These are phyloP conservation scores for Botrytis elliptica DNA, from an alignment of 2,329 filamentous ascomycete genomes.

Conservation along the genomic window DNA sequence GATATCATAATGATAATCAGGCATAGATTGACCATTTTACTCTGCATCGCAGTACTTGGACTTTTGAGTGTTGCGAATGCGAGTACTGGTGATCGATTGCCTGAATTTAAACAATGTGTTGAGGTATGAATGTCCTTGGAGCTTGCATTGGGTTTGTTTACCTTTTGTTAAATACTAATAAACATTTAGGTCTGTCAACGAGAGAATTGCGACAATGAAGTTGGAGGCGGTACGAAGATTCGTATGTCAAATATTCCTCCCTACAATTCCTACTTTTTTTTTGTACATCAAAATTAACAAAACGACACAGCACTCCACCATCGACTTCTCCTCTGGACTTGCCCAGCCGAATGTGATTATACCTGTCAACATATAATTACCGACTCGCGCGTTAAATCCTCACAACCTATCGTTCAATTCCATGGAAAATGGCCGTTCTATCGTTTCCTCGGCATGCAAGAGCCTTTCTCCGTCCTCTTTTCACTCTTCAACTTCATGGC, in stretches of 20 bases:
- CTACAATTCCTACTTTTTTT: not conserved
- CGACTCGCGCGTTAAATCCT: slow-evolving; percentile 61
- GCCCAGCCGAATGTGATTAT: slow-evolving; percentile 94
- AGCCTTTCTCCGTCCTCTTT: slow-evolving; percentile 91
- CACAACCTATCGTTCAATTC: slow-evolving; percentile 78
- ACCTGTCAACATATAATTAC: slow-evolving; percentile 95
- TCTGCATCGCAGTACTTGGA: slow-evolving; percentile 25
- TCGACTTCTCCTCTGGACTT: slow-evolving; percentile 88
- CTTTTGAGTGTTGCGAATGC: slow-evolving; percentile 55
- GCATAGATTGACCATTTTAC: slow-evolving; percentile 23
- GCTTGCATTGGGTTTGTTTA: not conserved
- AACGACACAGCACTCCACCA: slow-evolving; percentile 67
- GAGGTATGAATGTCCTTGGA: slow-evolving; percentile 51
- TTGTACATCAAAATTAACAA: slow-evolving; percentile 27
- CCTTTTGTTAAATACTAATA: slow-evolving; percentile 23
- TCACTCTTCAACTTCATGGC: slow-evolving; percentile 87
- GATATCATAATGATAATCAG: slow-evolving; percentile 32
- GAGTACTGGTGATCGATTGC: slow-evolving; percentile 79
- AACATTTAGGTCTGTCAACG: slow-evolving; percentile 66
- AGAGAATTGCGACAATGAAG: slow-evolving; percentile 73
- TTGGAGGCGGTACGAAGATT: slow-evolving; percentile 46
- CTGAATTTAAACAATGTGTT: slow-evolving; percentile 85
- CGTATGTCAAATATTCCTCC: slow-evolving; percentile 29
- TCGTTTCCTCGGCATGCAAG: slow-evolving; percentile 88
- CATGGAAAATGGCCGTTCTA: slow-evolving; percentile 99